These are phyloP conservation scores for Davidsoniella eucalypti DNA, from an alignment of 2,329 filamentous ascomycete species.

Conservation along the genomic window DNA sequence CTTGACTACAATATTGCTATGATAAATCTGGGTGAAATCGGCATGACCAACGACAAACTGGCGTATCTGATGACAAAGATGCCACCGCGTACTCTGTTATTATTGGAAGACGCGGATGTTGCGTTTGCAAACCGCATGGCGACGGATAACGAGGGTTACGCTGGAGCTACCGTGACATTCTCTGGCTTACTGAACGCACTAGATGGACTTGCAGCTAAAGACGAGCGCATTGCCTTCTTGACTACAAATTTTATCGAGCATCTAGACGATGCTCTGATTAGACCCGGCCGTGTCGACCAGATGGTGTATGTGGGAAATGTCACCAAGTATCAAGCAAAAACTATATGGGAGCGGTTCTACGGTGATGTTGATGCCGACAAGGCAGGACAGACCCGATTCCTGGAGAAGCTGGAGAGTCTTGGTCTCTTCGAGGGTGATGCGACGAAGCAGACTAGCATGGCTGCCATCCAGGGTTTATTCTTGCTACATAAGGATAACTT, in stretches of 20 bases:
- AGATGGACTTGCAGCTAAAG: conserved; percentile 85
- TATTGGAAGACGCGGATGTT: conserved; percentile 83
- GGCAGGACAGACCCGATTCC: conserved; percentile 48
- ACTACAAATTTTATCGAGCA: conserved; percentile 91
- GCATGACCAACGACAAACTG: conserved; percentile 76
- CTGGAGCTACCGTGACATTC: conserved; percentile 79
- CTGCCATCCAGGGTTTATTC: conserved; percentile 85
- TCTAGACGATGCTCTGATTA: conserved; percentile 73
- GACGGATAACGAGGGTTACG: conserved; percentile 66
- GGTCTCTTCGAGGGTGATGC: conserved; percentile 46
- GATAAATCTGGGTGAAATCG: conserved; percentile 76
- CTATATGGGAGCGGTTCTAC: conserved; percentile 94
- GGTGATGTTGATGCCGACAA: conserved; percentile 57
- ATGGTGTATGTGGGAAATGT: conserved; percentile 80
- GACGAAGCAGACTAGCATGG: conserved; percentile 55
- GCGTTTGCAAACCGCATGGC: conserved; percentile 72
- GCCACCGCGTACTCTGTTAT: conserved; percentile 62
- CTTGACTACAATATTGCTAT: conserved; percentile 86
- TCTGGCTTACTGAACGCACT: conserved; percentile 74
- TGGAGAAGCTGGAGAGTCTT: conserved; percentile 50
- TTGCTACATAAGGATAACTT: conserved; percentile 88
- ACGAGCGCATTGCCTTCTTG: conserved; percentile 83
- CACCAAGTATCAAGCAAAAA: conserved; percentile 63
- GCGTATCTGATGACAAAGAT: conserved; percentile 76
- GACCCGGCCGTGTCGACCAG: conserved; percentile 88